Evolutionary conservation across 371 early-diverging fungal genomes (phyloP).

Genomic region (Mycotypha africana): DNA sequence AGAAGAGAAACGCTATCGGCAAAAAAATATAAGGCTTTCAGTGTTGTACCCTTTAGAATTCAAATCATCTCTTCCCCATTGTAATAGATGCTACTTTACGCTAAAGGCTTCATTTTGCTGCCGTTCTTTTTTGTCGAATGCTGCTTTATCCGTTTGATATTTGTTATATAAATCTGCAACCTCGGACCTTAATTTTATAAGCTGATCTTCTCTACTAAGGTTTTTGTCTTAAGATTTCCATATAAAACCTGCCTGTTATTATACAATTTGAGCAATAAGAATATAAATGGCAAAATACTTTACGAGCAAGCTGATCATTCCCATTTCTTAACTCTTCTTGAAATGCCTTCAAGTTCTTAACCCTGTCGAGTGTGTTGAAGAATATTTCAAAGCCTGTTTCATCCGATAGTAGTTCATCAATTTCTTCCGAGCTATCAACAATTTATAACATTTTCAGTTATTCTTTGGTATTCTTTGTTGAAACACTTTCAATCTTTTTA

Average conservation of each 20-base stretch:
- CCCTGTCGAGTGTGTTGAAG: constrained; percentile 47
- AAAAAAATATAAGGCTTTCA: background rate
- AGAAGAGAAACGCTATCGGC: constrained; percentile 47
- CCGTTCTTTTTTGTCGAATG: constrained; percentile 46
- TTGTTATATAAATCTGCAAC: constrained; percentile 35
- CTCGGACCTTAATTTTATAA: constrained; percentile 34
- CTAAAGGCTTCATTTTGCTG: constrained; percentile 54
- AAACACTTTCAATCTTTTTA: background rate
- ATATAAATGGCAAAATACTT: constrained; percentile 15
- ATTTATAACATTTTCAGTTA: background rate
- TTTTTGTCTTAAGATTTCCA: constrained; percentile 37
- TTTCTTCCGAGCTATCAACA: constrained; percentile 29
- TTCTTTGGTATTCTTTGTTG: background rate
- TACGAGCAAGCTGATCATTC: constrained; percentile 55
- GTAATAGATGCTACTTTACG: constrained; percentile 25
- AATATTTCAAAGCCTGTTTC: constrained; percentile 54
- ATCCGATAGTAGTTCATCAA: constrained; percentile 46
- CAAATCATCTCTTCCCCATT: background rate
- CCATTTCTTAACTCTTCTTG: constrained; percentile 52
- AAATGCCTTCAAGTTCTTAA: constrained; percentile 45
- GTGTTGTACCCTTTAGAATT: background rate
- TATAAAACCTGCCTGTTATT: background rate
- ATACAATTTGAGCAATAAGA: too few relatives aligned
- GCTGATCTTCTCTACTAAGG: constrained; percentile 38
- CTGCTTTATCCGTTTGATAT: constrained; percentile 23